Conservation (phyloP, 2,329 filamentous ascomycete species). For the Epichloe gansuensis region DNA sequence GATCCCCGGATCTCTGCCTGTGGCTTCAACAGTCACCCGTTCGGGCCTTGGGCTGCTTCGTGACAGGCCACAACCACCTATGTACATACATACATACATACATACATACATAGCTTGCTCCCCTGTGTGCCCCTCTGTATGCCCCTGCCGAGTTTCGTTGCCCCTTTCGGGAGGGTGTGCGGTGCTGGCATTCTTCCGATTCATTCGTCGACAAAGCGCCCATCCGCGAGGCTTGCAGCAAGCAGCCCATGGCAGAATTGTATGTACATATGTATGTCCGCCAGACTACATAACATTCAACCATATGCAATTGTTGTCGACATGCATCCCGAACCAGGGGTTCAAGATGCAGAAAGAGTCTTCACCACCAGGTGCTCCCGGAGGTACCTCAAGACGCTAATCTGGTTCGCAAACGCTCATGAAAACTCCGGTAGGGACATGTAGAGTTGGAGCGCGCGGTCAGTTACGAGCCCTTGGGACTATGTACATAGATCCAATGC, state of each 20-base stretch:
- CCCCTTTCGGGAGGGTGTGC: conserved; percentile 1
- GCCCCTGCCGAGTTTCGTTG: background rate
- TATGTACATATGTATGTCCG: background rate
- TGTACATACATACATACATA: too few relatives aligned
- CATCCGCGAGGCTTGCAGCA: background rate
- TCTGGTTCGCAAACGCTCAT: too few relatives aligned
- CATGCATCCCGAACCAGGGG: background rate
- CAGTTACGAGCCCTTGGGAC: background rate
- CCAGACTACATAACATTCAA: background rate
- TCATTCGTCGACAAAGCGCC: conserved; percentile 2
- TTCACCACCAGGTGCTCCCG: background rate
- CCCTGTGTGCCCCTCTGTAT: background rate
- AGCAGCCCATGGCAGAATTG: background rate
- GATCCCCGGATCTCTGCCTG: background rate
- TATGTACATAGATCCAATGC: background rate
- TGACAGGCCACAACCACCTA: background rate
- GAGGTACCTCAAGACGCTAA: background rate
- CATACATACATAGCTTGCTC: too few relatives aligned
- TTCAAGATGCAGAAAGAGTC: background rate
- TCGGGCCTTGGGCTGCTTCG: background rate
- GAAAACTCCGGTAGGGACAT: background rate
- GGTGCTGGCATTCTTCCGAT: conserved; percentile 6
- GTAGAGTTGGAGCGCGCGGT: background rate
- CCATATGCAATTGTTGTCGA: background rate
- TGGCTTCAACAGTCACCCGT: background rate